Conservation (phyloP, 2,329 filamentous ascomycete species). For the Myrmaecium sp. region DNA sequence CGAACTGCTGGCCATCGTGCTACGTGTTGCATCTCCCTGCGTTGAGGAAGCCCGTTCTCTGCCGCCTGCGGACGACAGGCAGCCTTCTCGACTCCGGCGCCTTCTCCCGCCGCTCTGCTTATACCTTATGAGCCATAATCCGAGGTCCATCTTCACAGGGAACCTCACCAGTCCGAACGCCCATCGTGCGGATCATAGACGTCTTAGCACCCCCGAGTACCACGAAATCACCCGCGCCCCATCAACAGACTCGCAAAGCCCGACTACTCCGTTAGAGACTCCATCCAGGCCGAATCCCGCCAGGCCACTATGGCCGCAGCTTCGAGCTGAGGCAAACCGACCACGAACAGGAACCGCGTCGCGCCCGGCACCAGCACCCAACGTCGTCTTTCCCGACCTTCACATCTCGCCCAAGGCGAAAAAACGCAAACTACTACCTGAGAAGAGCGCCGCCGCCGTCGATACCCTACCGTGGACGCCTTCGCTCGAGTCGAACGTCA, state of each 20-base stretch:
- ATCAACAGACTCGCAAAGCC: not conserved
- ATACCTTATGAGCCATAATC: conserved; percentile 15
- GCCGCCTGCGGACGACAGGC: too few relatives aligned
- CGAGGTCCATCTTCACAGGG: conserved; percentile 21
- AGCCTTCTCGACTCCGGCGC: too few relatives aligned
- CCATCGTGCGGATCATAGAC: conserved; percentile 5
- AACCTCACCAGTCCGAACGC: conserved; percentile 6
- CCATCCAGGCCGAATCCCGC: conserved; percentile 1
- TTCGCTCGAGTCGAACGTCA: conserved; percentile 18
- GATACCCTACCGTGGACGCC: conserved; percentile 3
- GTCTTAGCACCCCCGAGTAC: conserved; percentile 10
- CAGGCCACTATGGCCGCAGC: conserved; percentile 1
- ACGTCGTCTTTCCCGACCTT: conserved; percentile 7
- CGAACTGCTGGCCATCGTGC: too few relatives aligned
- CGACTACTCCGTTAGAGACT: conserved; percentile 1
- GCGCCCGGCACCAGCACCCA: conserved; percentile 4
- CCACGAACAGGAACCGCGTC: conserved; percentile 6
- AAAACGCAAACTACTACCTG: conserved; percentile 3
- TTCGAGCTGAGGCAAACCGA: conserved; percentile 9
- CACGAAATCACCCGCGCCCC: conserved; percentile 1
- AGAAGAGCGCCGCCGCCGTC: conserved; percentile 1
- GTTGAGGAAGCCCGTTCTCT: too few relatives aligned
- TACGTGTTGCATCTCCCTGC: too few relatives aligned
- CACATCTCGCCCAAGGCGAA: conserved; percentile 4
- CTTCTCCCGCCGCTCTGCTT: conserved; percentile 2